phyloP scores from a whole-genome alignment of 140 eudicot genomes.

The Stevia rebaudiana region DNA sequence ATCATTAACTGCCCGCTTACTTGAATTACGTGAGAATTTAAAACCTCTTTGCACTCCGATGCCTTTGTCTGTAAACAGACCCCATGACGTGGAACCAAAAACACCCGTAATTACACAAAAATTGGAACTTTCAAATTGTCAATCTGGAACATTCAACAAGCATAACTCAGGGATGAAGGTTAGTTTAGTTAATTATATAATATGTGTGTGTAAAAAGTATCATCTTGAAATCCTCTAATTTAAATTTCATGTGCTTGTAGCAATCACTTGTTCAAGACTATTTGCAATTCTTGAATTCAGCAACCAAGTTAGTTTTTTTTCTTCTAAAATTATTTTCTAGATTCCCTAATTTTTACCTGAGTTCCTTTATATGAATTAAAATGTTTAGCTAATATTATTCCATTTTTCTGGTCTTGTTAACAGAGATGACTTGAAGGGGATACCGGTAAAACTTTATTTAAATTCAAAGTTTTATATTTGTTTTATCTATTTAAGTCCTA shows the following conservation, averaged over 20 bases:
- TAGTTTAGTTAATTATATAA: not conserved
- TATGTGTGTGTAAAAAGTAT: not conserved
- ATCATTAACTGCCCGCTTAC: conserved; percentile 28
- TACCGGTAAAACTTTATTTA: conserved; percentile 41
- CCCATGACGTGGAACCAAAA: conserved; percentile 47
- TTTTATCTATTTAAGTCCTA: not conserved
- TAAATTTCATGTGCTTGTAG: conserved; percentile 29
- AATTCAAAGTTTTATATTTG: not conserved
- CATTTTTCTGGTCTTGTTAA: conserved; percentile 15
- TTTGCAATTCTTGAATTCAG: conserved; percentile 63
- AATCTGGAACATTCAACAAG: conserved; percentile 43
- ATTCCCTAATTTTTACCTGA: no score
- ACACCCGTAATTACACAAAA: conserved; percentile 43
- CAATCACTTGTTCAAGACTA: conserved; percentile 60
- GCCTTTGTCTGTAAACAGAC: conserved; percentile 26
- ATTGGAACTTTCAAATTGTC: conserved; percentile 28
- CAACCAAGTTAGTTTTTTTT: conserved; percentile 67
- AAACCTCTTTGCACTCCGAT: conserved; percentile 36
- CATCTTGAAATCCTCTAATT: not conserved
- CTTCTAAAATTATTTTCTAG: not conserved
- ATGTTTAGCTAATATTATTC: not conserved
- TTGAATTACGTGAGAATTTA: not conserved
- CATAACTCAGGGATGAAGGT: conserved; percentile 74
- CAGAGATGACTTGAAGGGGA: conserved; percentile 68
- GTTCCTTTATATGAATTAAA: no score